phyloP scores from a whole-genome alignment of 208 protist genomes.

The Vickermania spadyakhi region DNA sequence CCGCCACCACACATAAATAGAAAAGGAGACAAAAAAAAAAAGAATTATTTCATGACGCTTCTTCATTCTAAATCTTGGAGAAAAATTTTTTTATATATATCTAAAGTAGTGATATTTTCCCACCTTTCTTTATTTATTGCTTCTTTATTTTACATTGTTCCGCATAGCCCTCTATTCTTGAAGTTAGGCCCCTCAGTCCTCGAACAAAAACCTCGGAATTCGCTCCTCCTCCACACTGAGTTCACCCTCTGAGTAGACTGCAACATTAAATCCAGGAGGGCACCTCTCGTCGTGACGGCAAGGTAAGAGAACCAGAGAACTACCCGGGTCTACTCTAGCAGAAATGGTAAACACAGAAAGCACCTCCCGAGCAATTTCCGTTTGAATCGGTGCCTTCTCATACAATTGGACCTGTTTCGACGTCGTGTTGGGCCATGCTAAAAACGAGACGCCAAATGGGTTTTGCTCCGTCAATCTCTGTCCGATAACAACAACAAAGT shows the following conservation, averaged over 20 bases:
- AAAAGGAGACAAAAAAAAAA: constrained; percentile 4
- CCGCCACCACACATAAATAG: too few relatives aligned
- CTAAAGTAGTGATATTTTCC: too few relatives aligned
- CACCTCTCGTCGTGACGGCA: constrained; percentile 15
- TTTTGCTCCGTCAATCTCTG: constrained; percentile 17
- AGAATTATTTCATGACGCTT: too few relatives aligned
- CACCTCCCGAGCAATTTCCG: constrained; percentile 18
- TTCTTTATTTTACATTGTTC: not conserved
- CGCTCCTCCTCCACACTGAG: not conserved
- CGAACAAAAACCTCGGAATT: not conserved
- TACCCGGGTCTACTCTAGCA: constrained; percentile 10
- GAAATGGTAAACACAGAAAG: constrained; percentile 20
- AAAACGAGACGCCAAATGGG: constrained; percentile 20
- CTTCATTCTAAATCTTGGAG: too few relatives aligned
- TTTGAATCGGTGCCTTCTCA: constrained; percentile 9
- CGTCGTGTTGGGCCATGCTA: constrained; percentile 12
- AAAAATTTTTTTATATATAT: too few relatives aligned
- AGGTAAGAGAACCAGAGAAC: constrained; percentile 18
- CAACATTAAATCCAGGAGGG: constrained; percentile 7
- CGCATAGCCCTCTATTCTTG: not conserved
- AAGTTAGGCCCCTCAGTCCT: not conserved
- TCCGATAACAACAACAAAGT: constrained; percentile 30
- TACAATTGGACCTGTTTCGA: constrained; percentile 1
- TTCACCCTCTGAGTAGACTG: constrained; percentile 6
- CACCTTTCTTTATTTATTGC: not conserved